Conservation (phyloP, 306 rosid species). For the Vicia sativa region DNA sequence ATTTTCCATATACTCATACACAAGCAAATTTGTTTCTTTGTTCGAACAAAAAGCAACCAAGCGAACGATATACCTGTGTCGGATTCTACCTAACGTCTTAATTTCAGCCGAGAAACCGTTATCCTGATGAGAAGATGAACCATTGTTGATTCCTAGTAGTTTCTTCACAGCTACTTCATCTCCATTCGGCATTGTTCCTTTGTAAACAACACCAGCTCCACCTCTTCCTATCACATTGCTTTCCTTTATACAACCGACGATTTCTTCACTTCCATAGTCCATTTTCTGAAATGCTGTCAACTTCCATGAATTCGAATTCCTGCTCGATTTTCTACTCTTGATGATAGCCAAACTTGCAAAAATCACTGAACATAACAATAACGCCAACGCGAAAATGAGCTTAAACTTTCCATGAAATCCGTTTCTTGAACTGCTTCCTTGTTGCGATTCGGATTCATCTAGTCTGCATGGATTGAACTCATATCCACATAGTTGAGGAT, state of each 20-base stretch:
- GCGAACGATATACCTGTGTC: slow-evolving; percentile 83
- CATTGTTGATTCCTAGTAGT: slow-evolving; percentile 63
- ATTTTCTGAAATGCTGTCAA: slow-evolving; percentile 77
- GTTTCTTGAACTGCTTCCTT: slow-evolving; percentile 31
- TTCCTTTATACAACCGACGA: slow-evolving; percentile 69
- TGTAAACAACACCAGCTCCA: slow-evolving; percentile 79
- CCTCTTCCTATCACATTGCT: slow-evolving; percentile 81
- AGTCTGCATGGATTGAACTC: slow-evolving; percentile 55
- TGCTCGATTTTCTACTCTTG: slow-evolving; percentile 59
- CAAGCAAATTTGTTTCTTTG: slow-evolving; percentile 74
- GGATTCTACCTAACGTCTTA: slow-evolving; percentile 70
- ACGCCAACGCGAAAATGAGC: slow-evolving; percentile 71
- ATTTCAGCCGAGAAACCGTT: slow-evolving; percentile 81
- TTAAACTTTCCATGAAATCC: slow-evolving; percentile 59
- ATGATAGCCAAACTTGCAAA: slow-evolving; percentile 66
- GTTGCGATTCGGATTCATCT: slow-evolving; percentile 36
- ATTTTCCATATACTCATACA: slow-evolving; percentile 82
- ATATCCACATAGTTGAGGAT: slow-evolving; percentile 69
- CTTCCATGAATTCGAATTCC: slow-evolving; percentile 61
- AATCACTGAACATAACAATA: slow-evolving; percentile 65
- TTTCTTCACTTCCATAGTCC: slow-evolving; percentile 66
- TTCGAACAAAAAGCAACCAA: slow-evolving; percentile 75
- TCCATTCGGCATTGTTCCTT: slow-evolving; percentile 73
- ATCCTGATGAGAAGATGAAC: slow-evolving; percentile 66
- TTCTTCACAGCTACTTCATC: slow-evolving; percentile 85